Evolutionary conservation across 306 rosid genomes (phyloP), one percentile per base, ranked within the genome.

Genomic region (Casuarina cunninghamiana): DNA sequence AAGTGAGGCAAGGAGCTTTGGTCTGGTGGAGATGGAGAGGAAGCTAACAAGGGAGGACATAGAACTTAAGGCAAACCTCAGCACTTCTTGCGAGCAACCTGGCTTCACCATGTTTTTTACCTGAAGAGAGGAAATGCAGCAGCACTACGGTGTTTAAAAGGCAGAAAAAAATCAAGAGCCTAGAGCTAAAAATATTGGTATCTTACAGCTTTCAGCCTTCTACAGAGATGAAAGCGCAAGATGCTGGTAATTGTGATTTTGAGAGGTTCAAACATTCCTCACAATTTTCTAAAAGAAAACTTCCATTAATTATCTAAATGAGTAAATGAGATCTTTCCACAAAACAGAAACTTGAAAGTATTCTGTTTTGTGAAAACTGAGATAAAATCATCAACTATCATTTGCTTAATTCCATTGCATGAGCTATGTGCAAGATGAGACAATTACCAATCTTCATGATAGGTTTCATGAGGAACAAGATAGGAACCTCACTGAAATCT

Each of bases 11-110:
- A 9, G 78, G 4, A 62, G 54, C 62, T 61, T 75, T 5, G 71
- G 16, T 7, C 32, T 62, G 21, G 55, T 63, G 32, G 79, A 39
- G 61, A 50, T 39, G 46, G 35, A 65, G 63, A 76, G 73, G 50
- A n/a, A 17, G 42, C 65, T 63, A 17, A 65, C 50, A 8, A 76
- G 73, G 37, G 73, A 65, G 42, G 73, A 62, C 62, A 76, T 49
- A 39, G 55, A 48, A 39, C 65, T 37, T 63, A 76, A 65, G 5
- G 73, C 79, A 57, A 65, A 51, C 13, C 65, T 50, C 72, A 76
- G 13, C 41, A 76, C 71, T 76, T 76, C 50, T 38, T 76, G 50
- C 3, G 79, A 76, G 60, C 79, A 76, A 63, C 79, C 79, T 38
- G 73, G 79, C 69, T 38, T 76, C 63, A 41, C 79, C 11, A 65